Evolutionary conservation across 2,329 filamentous ascomycete genomes (phyloP).

Genomic region (Purpureocillium takamizusanense): DNA sequence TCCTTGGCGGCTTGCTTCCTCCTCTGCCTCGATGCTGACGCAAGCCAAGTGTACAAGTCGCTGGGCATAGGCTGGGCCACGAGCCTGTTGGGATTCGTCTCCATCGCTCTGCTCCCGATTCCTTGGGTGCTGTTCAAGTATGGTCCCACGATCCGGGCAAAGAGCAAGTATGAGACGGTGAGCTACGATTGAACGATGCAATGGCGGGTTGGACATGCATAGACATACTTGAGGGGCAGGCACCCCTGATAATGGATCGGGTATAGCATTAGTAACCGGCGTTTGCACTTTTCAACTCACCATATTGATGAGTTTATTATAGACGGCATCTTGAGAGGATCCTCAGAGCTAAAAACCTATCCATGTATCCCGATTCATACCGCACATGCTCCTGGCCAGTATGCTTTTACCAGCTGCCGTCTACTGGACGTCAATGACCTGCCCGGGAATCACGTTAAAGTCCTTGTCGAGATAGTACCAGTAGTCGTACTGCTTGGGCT

Average conservation of each 20-base stretch:
- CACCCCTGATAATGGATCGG: too few relatives aligned
- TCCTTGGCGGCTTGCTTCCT: rapidly evolving
- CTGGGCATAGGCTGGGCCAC: slow-evolving; percentile 38
- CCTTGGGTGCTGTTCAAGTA: slow-evolving; percentile 44
- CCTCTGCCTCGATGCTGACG: slow-evolving; percentile 5
- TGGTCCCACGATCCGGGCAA: slow-evolving; percentile 30
- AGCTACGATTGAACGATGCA: slow-evolving; percentile 10
- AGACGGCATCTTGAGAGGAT: too few relatives aligned
- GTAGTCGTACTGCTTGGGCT: slow-evolving; percentile 21
- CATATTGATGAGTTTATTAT: too few relatives aligned
- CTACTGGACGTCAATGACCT: slow-evolving; percentile 6
- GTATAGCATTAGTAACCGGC: too few relatives aligned
- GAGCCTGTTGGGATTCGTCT: slow-evolving; percentile 37
- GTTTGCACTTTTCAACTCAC: too few relatives aligned
- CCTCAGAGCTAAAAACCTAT: too few relatives aligned
- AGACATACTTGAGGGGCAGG: too few relatives aligned
- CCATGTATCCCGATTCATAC: too few relatives aligned
- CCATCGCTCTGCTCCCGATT: slow-evolving; percentile 36
- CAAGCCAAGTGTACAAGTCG: slow-evolving; percentile 27
- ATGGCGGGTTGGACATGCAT: too few relatives aligned
- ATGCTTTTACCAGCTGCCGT: too few relatives aligned
- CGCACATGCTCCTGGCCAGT: too few relatives aligned
- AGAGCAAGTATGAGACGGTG: slow-evolving; percentile 29
- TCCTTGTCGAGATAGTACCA: slow-evolving; percentile 28
- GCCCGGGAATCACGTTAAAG: slow-evolving; percentile 17